Base-by-base conservation (phyloP, 495 filamentous ascomycete genomes). In the Diplogelasinospora grovesii region DNA sequence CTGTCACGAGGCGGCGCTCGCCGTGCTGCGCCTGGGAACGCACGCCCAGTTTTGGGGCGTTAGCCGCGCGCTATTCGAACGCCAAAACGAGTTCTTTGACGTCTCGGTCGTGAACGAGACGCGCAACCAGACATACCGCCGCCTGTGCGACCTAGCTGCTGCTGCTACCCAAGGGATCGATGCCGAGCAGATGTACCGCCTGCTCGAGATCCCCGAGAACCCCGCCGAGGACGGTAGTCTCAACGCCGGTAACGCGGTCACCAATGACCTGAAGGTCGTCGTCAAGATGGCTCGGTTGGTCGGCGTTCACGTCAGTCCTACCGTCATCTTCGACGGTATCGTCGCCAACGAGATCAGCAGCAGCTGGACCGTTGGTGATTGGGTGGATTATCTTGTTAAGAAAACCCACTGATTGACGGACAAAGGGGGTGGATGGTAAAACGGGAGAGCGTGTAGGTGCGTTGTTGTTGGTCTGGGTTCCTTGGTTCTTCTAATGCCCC, bases 241-340 rank as follows among this genome's bases (percentile, higher is more conserved):
- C 58, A 96, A 96, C 53, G 59, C 49, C 14, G 89, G 89, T 3
- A 95, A 95, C 58, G 64, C 65, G 36, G 78, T 85, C 18, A 95
- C 89, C 40, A 71, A 85, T 59, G 89, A 96, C 54, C 59, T 95
- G 33, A 98, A 95, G 66, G 55, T 83, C 29, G 67, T 89, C 57
- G 75, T 93, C 33, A 93, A 90, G 68, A 82, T 80, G 56, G 82
- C 82, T 46, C 68, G 89, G 41, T 60, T 87, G 49, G 65, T 79
- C 5, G 85, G 89, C 4, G 79, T 93, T 22, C 90, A 96, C 69
- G 86, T 95, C 20, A 87, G 83, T 20, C 89, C 89, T 15, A 95
- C 88, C 1, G 86, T 93, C 13, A 62, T 93, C 28, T 92, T 94
- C 64, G 78, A 96, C 64, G 88, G 86, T 7, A 75, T 89, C 27